Percentiles rank a stretch among this genome's conserved stretches.
phyloP scores from a whole-genome alignment of 345 rosid genomes.

The Gynandropsis gynandra region DNA sequence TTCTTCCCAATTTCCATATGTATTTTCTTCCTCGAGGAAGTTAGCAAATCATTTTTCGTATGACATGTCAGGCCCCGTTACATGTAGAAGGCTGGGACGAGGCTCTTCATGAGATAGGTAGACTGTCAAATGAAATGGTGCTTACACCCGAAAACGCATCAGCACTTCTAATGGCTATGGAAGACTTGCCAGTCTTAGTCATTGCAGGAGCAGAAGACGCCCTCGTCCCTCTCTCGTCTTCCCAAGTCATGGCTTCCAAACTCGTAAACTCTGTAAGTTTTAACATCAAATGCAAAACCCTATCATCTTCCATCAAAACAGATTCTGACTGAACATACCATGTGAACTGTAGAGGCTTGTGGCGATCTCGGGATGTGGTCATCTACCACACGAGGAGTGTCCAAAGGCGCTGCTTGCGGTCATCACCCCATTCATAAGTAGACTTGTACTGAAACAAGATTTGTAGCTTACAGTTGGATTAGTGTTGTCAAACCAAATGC shows the following conservation, averaged over 20 bases:
- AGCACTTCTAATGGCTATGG: slow-evolving; percentile 55
- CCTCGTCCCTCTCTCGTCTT: slow-evolving; percentile 70
- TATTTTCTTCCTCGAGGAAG: not conserved
- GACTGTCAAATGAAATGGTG: slow-evolving; percentile 72
- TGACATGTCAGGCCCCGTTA: slow-evolving; percentile 54
- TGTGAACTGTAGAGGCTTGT: slow-evolving; percentile 69
- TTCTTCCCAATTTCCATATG: not conserved
- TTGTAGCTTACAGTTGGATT: slow-evolving; percentile 25
- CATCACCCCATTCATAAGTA: slow-evolving; percentile 64
- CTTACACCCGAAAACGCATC: slow-evolving; percentile 53
- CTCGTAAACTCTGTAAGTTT: slow-evolving; percentile 86
- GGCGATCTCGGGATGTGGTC: slow-evolving; percentile 93
- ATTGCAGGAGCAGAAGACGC: slow-evolving; percentile 85
- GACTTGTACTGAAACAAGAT: slow-evolving; percentile 45
- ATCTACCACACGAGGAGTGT: slow-evolving; percentile 97
- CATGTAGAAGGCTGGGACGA: slow-evolving; percentile 94
- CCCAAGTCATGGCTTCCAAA: slow-evolving; percentile 80
- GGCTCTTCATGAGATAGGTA: slow-evolving; percentile 88
- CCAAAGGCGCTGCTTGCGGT: slow-evolving; percentile 90
- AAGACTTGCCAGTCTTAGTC: slow-evolving; percentile 63
- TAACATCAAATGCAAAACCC: slow-evolving; percentile 3
- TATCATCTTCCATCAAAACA: not conserved
- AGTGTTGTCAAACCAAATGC: slow-evolving; percentile 7
- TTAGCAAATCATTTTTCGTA: not conserved
- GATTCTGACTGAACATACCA: slow-evolving; percentile 9